Base-by-base conservation (phyloP, 441 rosid species). In the Populus hybrid region DNA sequence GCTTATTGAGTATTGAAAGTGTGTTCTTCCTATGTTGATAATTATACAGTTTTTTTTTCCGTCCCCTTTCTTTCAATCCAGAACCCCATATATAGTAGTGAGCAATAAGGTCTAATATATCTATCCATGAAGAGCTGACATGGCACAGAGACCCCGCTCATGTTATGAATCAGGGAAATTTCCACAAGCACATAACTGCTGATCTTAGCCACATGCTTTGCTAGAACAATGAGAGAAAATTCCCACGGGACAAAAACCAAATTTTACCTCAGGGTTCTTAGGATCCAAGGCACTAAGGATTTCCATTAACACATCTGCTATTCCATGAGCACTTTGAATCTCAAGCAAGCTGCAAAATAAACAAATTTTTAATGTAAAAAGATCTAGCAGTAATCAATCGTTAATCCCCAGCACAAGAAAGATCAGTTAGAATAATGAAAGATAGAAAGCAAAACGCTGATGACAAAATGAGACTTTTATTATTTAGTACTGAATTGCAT, bases 241-340 rank as follows among this genome's bases (percentile, higher is more conserved):
- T 63, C 21, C 26, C 66, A 63, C 5, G 11, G 63, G 19, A 76
- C 1, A 4, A 63, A 66, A 77, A 74, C 32, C 46, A 46, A 16
- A 75, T 19, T 23, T 70, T 80, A 96, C 99, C 98, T 89, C 92
- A 26, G 92, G 91, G 73, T 81, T 90, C 84, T 87, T 90, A 36
- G 95, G 88, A 85, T 94, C 97, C 89, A 96, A 85, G 69, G 97
- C 99, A 76, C 92, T 85, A 73, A 96, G 95, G 91, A 96, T 96
- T 89, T 96, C 98, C 79, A 76, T 81, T 81, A 96, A 83, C 66
- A 96, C 87, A 83, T 91, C 97, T 70, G 97, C 91, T 67, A 92
- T 65, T 69, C 92, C 97, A 66, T 42, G 83, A 76, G 98, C 99
- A 78, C 74, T 91, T 86, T 88, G 91, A 77, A 96, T 90, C 87